Conservation (phyloP, 73 alveolate species). For the Paramecium sexaurelia region DNA sequence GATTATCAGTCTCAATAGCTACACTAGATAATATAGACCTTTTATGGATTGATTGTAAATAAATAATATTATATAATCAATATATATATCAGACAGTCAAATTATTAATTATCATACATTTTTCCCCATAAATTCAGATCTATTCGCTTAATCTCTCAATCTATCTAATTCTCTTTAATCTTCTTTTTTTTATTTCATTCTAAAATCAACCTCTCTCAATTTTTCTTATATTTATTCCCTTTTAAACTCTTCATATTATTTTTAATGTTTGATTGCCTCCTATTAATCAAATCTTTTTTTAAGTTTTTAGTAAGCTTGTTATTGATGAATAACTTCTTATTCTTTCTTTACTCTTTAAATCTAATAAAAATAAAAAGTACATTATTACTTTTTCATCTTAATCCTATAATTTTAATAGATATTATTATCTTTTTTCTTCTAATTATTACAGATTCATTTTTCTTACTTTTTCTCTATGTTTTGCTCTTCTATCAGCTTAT, state of each 20-base stretch:
- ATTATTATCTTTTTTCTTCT: conserved; percentile 28
- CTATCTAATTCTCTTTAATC: background rate
- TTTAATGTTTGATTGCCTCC: conserved; percentile 49
- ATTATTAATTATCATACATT: background rate
- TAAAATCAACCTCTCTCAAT: background rate
- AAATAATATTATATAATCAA: no score
- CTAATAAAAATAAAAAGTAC: background rate
- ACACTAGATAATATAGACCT: background rate
- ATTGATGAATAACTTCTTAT: background rate
- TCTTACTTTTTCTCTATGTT: conserved; percentile 24
- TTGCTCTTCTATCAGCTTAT: background rate
- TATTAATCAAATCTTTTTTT: conserved; percentile 13
- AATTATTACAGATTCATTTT: conserved; percentile 10
- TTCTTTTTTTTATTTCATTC: background rate
- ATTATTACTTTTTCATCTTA: conserved; percentile 39
- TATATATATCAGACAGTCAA: no score
- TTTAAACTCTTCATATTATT: conserved; percentile 23
- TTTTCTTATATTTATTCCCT: conserved; percentile 26
- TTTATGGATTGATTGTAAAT: background rate
- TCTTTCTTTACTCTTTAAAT: background rate
- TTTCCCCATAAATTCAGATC: background rate
- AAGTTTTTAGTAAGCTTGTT: conserved; percentile 5
- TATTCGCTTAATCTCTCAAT: conserved; percentile 30
- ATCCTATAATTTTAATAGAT: background rate
- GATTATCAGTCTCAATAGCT: background rate